Percentiles rank a stretch among this genome's conserved stretches.
phyloP scores from a whole-genome alignment of 305 asterid genomes.

The Solanum aculeatissimum region DNA sequence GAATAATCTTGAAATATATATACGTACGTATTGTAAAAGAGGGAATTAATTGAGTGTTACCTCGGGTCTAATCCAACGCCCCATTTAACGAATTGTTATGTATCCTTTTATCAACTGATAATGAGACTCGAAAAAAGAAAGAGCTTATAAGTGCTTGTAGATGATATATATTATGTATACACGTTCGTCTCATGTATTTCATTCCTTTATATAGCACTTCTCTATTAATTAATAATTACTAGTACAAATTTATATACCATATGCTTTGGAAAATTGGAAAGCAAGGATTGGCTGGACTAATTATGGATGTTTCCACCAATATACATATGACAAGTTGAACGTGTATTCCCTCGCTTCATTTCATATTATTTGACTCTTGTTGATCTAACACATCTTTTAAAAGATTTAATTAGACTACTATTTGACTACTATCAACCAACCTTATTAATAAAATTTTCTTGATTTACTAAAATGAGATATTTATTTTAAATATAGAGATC shows the following conservation, averaged over 20 bases:
- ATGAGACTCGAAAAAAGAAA: background rate
- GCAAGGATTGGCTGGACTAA: background rate
- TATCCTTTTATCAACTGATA: background rate
- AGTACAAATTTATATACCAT: background rate
- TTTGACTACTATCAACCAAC: too few species aligned
- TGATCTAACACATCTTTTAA: too few species aligned
- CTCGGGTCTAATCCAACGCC: constrained; percentile 84
- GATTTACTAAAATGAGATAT: too few species aligned
- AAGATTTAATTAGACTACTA: too few species aligned
- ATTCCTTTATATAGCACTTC: background rate
- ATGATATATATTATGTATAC: background rate
- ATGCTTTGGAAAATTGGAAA: background rate
- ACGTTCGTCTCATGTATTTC: background rate
- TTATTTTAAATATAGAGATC: too few species aligned
- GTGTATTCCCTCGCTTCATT: background rate
- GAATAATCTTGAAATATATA: background rate
- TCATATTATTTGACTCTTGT: too few species aligned
- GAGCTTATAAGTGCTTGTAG: background rate
- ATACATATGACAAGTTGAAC: background rate
- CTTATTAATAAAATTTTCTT: too few species aligned
- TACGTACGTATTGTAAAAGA: background rate
- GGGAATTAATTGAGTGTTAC: constrained; percentile 1
- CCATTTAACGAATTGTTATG: constrained; percentile 21
- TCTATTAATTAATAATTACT: background rate
- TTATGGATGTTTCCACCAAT: background rate